Evolutionary conservation across 805 yeast genomes (phyloP).

Genomic region (Kodamaea fukazawae): DNA sequence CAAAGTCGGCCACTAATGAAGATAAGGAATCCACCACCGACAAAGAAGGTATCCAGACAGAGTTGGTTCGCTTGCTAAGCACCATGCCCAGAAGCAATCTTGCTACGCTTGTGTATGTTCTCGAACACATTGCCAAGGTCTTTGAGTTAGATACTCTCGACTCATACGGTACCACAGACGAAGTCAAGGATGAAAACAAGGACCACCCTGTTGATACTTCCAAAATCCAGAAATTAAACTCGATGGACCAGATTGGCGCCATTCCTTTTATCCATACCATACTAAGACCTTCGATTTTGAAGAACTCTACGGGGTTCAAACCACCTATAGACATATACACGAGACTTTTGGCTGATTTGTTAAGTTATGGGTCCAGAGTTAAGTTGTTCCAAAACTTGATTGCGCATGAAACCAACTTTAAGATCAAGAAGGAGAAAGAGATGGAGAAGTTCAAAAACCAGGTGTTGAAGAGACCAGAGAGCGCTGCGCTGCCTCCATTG

Average conservation of each 20-base stretch:
- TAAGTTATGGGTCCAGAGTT: constrained; percentile 21
- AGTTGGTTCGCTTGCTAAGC: constrained; percentile 25
- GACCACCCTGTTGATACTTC: constrained; percentile 3
- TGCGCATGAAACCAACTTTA: constrained; percentile 27
- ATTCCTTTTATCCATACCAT: constrained; percentile 42
- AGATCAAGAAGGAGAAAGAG: constrained; percentile 23
- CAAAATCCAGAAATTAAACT: constrained; percentile 21
- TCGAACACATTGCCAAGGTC: constrained; percentile 32
- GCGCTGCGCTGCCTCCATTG: constrained; percentile 5
- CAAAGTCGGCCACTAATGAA: too few relatives aligned
- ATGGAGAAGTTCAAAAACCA: constrained; percentile 28
- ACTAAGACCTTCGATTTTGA: constrained; percentile 39
- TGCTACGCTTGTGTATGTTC: constrained; percentile 31
- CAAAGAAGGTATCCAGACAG: constrained; percentile 14
- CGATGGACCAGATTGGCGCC: constrained; percentile 35
- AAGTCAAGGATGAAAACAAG: constrained; percentile 13
- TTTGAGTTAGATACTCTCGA: constrained; percentile 23
- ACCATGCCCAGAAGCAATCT: constrained; percentile 40
- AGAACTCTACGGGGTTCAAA: constrained; percentile 35
- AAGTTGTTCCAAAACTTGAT: constrained; percentile 21
- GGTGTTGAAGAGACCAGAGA: constrained; percentile 15
- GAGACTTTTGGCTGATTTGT: constrained; percentile 26
- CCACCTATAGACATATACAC: constrained; percentile 35
- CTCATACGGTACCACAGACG: constrained; percentile 28
- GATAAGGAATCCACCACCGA: constrained; percentile 8